These are phyloP conservation scores for Raddia guianensis DNA, from an alignment of 176 grass and related monocot species.

Conservation along the genomic window DNA sequence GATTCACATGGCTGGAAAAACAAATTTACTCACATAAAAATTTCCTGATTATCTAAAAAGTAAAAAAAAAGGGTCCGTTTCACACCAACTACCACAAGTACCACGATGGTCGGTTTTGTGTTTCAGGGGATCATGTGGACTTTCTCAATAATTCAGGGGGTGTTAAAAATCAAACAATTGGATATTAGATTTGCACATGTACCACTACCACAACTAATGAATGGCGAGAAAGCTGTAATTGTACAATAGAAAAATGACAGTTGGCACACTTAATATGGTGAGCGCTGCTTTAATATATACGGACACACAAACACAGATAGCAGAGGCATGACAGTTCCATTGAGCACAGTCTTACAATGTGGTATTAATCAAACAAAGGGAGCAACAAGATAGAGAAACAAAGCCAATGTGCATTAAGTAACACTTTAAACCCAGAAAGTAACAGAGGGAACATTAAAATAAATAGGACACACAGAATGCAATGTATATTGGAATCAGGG, in stretches of 20 bases:
- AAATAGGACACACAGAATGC: neutral
- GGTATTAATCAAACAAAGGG: neutral
- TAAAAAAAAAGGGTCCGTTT: neutral
- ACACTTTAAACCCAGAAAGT: neutral
- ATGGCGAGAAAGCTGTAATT: neutral
- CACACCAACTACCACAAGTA: neutral
- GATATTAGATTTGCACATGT: neutral
- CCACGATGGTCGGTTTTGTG: too few species aligned
- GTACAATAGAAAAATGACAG: conserved; percentile 3
- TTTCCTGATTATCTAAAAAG: neutral
- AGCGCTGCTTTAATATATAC: neutral
- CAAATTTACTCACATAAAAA: conserved; percentile 33
- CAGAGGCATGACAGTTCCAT: neutral
- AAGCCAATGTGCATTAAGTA: neutral
- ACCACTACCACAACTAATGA: conserved; percentile 2
- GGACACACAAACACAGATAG: conserved; percentile 10
- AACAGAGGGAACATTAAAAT: conserved; percentile 1
- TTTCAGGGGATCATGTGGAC: too few species aligned
- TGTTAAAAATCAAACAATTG: too few species aligned
- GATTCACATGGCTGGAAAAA: neutral
- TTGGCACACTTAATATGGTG: neutral
- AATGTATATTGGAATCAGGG: conserved; percentile 3
- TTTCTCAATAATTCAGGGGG: too few species aligned
- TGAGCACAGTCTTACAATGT: neutral
- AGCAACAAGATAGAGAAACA: conserved; percentile 30